These are phyloP conservation scores for Cutaneotrichosporon sp. DNA, from an alignment of 1,284 basidiomycete genomes.

Conservation along the genomic window DNA sequence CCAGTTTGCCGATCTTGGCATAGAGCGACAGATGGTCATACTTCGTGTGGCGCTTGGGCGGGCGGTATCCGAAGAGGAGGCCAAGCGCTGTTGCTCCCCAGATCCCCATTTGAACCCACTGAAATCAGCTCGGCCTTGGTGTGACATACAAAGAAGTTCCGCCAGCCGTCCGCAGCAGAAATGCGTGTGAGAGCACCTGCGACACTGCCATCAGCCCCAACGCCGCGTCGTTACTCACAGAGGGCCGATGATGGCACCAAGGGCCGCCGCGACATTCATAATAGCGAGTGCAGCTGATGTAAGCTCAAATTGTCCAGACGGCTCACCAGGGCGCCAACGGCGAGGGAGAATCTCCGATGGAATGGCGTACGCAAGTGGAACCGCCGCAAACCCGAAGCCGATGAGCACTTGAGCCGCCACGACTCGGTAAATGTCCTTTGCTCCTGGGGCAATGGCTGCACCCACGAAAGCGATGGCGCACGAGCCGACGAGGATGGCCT, in stretches of 20 bases:
- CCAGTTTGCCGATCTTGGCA: slow-evolving; percentile 13
- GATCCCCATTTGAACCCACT: slow-evolving; percentile 22
- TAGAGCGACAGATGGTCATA: slow-evolving; percentile 14
- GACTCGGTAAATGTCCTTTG: slow-evolving; percentile 19
- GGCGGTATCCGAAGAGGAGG: slow-evolving; percentile 14
- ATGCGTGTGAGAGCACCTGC: slow-evolving; percentile 2
- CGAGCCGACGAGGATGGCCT: slow-evolving; percentile 8
- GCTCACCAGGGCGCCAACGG: slow-evolving; percentile 8
- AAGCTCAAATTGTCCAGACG: neutral
- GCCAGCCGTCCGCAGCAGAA: slow-evolving; percentile 8
- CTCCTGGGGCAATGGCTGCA: slow-evolving; percentile 17
- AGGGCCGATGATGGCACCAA: neutral
- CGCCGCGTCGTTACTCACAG: neutral
- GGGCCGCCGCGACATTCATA: slow-evolving; percentile 12
- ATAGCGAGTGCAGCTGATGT: slow-evolving; percentile 5
- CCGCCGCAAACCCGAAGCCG: slow-evolving; percentile 16
- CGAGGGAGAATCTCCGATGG: slow-evolving; percentile 20
- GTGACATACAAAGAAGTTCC: slow-evolving; percentile 12
- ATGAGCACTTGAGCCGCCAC: slow-evolving; percentile 20
- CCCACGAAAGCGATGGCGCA: slow-evolving; percentile 19
- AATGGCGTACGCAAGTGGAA: slow-evolving; percentile 19
- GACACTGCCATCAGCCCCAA: neutral
- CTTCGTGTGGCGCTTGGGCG: slow-evolving; percentile 19
- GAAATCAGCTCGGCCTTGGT: neutral
- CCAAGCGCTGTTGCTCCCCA: slow-evolving; percentile 12